phyloP scores from a whole-genome alignment of 2,329 filamentous ascomycete species.

The Claviceps pusilla region DNA sequence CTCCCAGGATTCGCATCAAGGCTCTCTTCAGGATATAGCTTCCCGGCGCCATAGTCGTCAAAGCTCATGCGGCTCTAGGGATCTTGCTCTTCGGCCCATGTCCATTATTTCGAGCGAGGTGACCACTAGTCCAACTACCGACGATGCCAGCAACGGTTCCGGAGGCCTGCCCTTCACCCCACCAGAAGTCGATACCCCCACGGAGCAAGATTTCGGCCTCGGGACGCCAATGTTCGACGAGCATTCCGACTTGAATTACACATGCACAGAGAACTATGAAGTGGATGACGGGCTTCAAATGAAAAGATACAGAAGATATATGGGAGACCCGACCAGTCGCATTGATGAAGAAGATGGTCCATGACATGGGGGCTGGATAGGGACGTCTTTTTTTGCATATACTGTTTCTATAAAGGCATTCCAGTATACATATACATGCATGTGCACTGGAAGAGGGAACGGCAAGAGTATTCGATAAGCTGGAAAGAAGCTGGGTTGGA shows the following conservation, averaged over 20 bases:
- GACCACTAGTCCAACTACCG: conserved; percentile 21
- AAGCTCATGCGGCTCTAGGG: conserved; percentile 4
- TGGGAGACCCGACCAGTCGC: conserved; percentile 19
- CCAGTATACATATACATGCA: neutral
- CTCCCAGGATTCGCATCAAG: conserved; percentile 4
- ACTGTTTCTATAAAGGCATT: neutral
- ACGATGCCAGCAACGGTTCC: conserved; percentile 19
- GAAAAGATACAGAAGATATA: conserved; percentile 20
- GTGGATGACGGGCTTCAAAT: conserved; percentile 21
- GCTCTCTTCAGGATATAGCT: neutral
- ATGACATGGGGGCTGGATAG: neutral
- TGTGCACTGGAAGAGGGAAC: too few species aligned
- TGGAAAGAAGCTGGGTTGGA: neutral
- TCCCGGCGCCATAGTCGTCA: conserved; percentile 4
- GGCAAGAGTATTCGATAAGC: neutral
- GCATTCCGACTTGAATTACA: conserved; percentile 16
- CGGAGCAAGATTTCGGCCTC: conserved; percentile 14
- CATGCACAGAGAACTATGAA: conserved; percentile 16
- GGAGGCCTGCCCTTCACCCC: conserved; percentile 21
- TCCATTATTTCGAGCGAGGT: conserved; percentile 19
- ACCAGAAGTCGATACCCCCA: conserved; percentile 20
- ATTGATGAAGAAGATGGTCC: conserved; percentile 23
- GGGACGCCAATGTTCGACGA: conserved; percentile 12
- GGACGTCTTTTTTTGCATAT: neutral
- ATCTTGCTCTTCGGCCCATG: conserved; percentile 4